Base-by-base conservation (phyloP, 805 yeast species). In the Yamadazyma insecticola region DNA sequence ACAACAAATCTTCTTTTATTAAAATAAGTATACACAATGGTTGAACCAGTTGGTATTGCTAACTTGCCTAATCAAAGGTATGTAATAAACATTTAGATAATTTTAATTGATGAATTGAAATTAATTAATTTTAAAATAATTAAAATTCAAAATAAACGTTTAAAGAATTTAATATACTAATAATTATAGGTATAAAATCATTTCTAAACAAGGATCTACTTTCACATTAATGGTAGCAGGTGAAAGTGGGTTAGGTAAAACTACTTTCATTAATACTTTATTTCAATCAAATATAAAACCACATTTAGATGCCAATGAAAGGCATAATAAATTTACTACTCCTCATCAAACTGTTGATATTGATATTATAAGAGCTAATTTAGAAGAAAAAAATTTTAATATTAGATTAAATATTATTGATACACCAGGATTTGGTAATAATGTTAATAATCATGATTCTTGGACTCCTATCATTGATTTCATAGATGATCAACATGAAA, bases 391-490 rank as follows among this genome's bases (percentile, higher is more conserved):
- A 57, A 85, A 82, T 53, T 84, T 89, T 60, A 72, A 70, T 43
- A 72, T 85, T 45, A 72, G 81, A 40, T 73, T 89, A 42, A 87
- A 87, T 45, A 71, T 89, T 35, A 78, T 89, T 47, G 96, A 88
- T 58, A 86, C 96, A 2, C 96, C 96, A 6, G 96, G 96, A 1
- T 86, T 87, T 55, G 97, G 96, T 39, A 94, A 86, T 54, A 83
- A 81, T 55, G 82, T 87, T 43, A 82, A 88, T 64, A 89, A 88
- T 61, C 73, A 72, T 49, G 81, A 82, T 53, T 72, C 92, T 26
- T 87, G 95, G 94, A 81, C 79, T 37, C 87, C 96, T 22, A 74
- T 87, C 45, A 69, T 83, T 39, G 95, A 86, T 56, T 89, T 86
- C 57, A 77, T 89, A 41, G 96, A 88, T 57, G 94, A 86, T 53